phyloP scores from a whole-genome alignment of 192 early-diverging fungal species.

The Entomortierella parvispora region DNA sequence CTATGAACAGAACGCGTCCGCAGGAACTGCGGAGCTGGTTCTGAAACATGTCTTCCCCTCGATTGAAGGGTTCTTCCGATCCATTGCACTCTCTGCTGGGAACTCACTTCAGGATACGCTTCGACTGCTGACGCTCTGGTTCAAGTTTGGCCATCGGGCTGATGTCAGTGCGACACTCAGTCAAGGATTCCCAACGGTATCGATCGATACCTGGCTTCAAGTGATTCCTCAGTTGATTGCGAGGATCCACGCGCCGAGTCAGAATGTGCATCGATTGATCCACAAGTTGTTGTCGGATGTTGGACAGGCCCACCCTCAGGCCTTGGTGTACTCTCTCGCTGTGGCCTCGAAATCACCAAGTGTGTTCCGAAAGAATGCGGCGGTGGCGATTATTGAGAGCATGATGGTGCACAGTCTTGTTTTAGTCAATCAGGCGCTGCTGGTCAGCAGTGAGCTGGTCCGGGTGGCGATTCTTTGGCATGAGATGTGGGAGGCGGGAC shows the following conservation, averaged over 20 bases:
- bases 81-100: constrained; percentile 88
- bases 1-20: constrained; percentile 60
- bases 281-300: constrained; percentile 90
- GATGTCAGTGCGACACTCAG: constrained; percentile 85
- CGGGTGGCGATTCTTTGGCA: constrained; percentile 95
- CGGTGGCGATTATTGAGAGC: constrained; percentile 90
- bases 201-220: constrained; percentile 95
- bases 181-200: constrained; percentile 83
- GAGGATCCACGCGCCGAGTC: constrained; percentile 84
- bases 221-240: constrained; percentile 99
- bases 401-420: constrained; percentile 83
- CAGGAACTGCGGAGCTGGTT: constrained; percentile 24
- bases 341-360: constrained; percentile 95
- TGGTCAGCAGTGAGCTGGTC: constrained; percentile 96
- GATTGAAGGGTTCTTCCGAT: constrained; percentile 91
- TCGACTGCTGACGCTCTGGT: constrained; percentile 92
- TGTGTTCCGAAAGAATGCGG: constrained; percentile 75
- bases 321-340: constrained; percentile 93
- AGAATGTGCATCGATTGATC: constrained; percentile 85
- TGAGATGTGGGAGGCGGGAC: constrained; percentile 96
- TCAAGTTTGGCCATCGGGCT: constrained; percentile 90
- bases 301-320: constrained; percentile 94
- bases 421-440: constrained; percentile 90
- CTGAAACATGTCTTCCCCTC: constrained; percentile 85
- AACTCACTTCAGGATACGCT: constrained; percentile 95